These are phyloP conservation scores for Wickerhamiella brachini DNA, from an alignment of 805 yeast species.

Conservation along the genomic window DNA sequence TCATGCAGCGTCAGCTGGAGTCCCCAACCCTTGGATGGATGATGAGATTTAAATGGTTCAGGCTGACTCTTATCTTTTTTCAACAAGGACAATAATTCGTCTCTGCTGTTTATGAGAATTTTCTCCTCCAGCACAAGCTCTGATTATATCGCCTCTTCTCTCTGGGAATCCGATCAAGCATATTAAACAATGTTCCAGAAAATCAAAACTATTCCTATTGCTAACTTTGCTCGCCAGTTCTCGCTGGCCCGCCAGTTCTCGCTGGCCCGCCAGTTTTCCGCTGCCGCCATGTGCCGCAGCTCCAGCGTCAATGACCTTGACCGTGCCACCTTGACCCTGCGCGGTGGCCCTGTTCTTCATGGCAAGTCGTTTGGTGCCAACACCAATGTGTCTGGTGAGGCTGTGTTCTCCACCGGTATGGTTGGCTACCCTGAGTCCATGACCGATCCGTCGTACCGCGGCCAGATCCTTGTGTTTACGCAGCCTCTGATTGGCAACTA, in stretches of 20 bases:
- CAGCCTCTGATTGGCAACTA: slow-evolving; percentile 96
- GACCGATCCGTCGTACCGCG: slow-evolving; percentile 97
- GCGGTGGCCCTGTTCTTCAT: slow-evolving; percentile 84
- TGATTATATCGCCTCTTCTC: slow-evolving; percentile 17
- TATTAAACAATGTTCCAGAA: slow-evolving; percentile 2
- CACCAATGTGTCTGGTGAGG: slow-evolving; percentile 87
- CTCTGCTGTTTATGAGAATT: slow-evolving; percentile 15
- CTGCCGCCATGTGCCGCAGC: slow-evolving; percentile 14
- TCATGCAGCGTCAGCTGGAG: background rate
- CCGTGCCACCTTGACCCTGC: slow-evolving; percentile 80
- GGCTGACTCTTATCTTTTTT: background rate
- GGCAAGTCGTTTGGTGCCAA: slow-evolving; percentile 96
- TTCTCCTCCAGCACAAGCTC: slow-evolving; percentile 14
- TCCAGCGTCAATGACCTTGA: slow-evolving; percentile 28
- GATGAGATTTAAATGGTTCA: background rate
- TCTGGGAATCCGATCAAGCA: slow-evolving; percentile 18
- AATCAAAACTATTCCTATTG: background rate
- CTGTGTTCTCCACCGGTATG: slow-evolving; percentile 93
- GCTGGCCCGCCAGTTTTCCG: background rate
- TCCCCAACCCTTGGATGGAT: background rate
- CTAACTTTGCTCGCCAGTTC: background rate
- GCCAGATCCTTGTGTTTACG: slow-evolving; percentile 92
- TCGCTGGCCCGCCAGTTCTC: background rate
- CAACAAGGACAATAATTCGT: background rate
- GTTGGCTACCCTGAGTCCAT: slow-evolving; percentile 98